Base-by-base conservation (phyloP, 257 asterid species). In the Mitragyna speciosa region DNA sequence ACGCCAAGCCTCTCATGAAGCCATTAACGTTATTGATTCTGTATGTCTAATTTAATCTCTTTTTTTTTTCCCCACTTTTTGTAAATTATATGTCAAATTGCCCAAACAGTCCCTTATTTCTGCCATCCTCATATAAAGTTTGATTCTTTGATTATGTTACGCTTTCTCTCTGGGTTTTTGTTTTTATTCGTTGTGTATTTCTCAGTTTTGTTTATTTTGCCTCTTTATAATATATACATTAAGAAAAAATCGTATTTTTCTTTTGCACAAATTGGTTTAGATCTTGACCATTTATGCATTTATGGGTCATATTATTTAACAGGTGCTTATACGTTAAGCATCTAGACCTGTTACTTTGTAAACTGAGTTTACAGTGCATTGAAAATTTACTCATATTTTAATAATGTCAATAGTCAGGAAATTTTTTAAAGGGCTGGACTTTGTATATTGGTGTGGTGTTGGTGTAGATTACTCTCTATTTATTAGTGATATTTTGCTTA, bases 1-100 rank as follows among this genome's bases (percentile, higher is more conserved):
- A 83, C 84, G 79, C 78, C 97, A 94, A 86, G 97, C 98, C 41
- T 85, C 97, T 51, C 84, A 83, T 17, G 99, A 96, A 94, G 98
- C 98, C 75, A 87, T 96, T 80, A 83, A 88, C 79, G 98, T 96
- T 79, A 88, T 96, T 77, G 99, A 94, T 48, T 89, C 97, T 58
- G 99, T 96, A 90, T 47, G 95, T 72, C 0, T 61, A 45, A 52
- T 33, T 70, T 72, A 28, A 26, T 33, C 19, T n/a, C 20, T 72
- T 15, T 68, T 12, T n/a, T n/a, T 2, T 56, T 47, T 14, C 41
- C 41, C 41, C 41, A 1, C 41, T 36, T 36, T 36, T 36, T 36
- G 2, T 36, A 36, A 66, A 76, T 58, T 81, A 58, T 56, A 48
- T 26, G 51, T 41, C 26, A 7, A 17, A 12, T 59, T 76, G 6